Base-by-base conservation (phyloP, 2,329 filamentous ascomycete genomes). In the Apiospora phragmitis region DNA sequence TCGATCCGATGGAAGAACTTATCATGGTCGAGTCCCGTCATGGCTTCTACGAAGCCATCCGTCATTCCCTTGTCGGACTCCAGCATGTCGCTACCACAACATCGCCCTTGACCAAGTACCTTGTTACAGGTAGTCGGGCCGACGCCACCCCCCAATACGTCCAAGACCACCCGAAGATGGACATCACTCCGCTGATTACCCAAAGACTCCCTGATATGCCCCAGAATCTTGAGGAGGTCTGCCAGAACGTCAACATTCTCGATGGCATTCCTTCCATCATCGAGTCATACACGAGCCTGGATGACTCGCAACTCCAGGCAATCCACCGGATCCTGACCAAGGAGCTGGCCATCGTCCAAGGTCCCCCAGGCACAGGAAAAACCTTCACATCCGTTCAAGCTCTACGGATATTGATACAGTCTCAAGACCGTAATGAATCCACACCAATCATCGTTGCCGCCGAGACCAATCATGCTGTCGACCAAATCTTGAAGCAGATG, bases 391-490 rank as follows among this genome's bases (percentile, higher is more conserved):
- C 94, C 0, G 89, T 95, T 2, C 83, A 90, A 35, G 92, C 92
- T 0, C 79, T 98, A 12, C 89, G 88, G 65, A 84, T 91, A 1
- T 83, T 95, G 69, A 83, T 94, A 0, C 80, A 85, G 1, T 93
- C 92, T 69, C 85, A 89, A 18, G 2, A 75, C 77, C 1, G 83
- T 81, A 0, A 89, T 91, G 70, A 87, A 90, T 11, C 51, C 11
- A n/a, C n/a, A 24, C 24, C 68, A 1, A 90, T 98, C 41, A 86
- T 97, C 26, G 85, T 97, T 4, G 88, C 94, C 0, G 94, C 94
- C 9, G 94, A 97, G 76, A 98, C 94, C 0, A 98, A 98, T 71
- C 94, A 97, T 80, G 94, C 94, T 0, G 83, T 97, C 0, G 94
- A 98, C 75, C 94, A 97, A 77, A 84, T 98, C 0, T 83, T 97